Evolutionary conservation across 345 rosid genomes (phyloP).

Genomic region (Camelina hispida): DNA sequence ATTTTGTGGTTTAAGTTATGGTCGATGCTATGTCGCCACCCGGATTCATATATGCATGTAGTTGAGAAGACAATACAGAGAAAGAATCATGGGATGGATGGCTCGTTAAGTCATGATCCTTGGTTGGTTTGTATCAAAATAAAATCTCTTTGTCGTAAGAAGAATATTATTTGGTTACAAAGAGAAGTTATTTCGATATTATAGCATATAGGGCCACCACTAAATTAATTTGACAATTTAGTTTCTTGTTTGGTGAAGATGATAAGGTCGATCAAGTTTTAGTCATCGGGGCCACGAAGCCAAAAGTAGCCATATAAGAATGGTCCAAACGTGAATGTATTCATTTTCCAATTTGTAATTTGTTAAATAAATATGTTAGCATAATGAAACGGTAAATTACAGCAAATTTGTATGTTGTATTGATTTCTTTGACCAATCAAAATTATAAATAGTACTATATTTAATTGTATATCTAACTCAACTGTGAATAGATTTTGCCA

Average conservation of each 20-base stretch:
- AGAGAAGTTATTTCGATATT: slow-evolving; percentile 16
- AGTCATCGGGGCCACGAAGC: slow-evolving; percentile 31
- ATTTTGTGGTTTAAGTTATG: background rate
- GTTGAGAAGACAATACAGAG: background rate
- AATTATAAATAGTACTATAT: no score
- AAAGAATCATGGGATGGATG: background rate
- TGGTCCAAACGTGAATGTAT: slow-evolving; percentile 22
- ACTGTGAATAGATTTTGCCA: background rate
- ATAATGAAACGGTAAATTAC: background rate
- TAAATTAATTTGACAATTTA: slow-evolving; percentile 13
- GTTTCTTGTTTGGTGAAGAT: slow-evolving; percentile 22
- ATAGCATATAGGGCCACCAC: slow-evolving; percentile 35
- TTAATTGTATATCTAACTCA: background rate
- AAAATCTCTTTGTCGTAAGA: background rate
- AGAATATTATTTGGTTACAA: slow-evolving; percentile 12
- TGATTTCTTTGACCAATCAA: background rate
- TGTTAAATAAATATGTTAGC: background rate
- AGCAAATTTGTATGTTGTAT: no score
- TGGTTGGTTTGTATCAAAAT: background rate
- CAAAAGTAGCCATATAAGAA: background rate
- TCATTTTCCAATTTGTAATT: slow-evolving; percentile 16
- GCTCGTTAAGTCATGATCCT: background rate
- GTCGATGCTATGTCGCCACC: background rate
- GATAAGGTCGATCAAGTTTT: slow-evolving; percentile 30
- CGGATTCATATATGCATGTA: background rate